Conservation (phyloP, 1,284 basidiomycete genomes). For the Ceratobasidium sp. region DNA sequence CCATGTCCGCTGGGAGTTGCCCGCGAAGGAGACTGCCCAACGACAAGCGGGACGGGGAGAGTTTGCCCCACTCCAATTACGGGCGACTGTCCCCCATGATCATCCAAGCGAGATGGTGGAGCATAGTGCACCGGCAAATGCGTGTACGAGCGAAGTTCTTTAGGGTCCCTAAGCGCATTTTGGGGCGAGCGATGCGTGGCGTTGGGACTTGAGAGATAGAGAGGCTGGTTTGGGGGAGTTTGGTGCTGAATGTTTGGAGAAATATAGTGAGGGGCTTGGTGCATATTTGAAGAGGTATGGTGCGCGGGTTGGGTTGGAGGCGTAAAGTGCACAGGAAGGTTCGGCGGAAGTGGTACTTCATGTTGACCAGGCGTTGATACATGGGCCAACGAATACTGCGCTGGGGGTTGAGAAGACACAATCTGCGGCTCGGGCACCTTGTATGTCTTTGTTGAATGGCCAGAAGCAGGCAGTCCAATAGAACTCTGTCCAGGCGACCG, state of each 20-base stretch:
- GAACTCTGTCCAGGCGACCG: background rate
- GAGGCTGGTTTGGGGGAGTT: background rate
- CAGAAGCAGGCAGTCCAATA: background rate
- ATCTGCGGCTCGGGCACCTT: no score
- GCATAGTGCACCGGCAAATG: background rate
- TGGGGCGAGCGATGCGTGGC: background rate
- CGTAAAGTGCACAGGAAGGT: constrained; percentile 3
- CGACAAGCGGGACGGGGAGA: background rate
- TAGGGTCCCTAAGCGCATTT: background rate
- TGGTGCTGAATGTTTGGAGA: background rate
- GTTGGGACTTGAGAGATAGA: constrained; percentile 11
- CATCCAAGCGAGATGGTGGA: background rate
- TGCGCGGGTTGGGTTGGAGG: background rate
- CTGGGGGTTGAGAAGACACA: background rate
- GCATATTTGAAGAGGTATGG: background rate
- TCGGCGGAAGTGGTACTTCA: background rate
- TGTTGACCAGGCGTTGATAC: background rate
- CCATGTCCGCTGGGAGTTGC: background rate
- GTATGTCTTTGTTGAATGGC: no score
- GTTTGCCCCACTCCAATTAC: background rate
- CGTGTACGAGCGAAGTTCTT: background rate
- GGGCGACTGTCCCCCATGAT: background rate
- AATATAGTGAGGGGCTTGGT: no score
- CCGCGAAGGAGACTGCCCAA: background rate
- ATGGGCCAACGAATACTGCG: background rate